Evolutionary conservation across 83 land plant genomes (phyloP).

Genomic region (Picea abies): DNA sequence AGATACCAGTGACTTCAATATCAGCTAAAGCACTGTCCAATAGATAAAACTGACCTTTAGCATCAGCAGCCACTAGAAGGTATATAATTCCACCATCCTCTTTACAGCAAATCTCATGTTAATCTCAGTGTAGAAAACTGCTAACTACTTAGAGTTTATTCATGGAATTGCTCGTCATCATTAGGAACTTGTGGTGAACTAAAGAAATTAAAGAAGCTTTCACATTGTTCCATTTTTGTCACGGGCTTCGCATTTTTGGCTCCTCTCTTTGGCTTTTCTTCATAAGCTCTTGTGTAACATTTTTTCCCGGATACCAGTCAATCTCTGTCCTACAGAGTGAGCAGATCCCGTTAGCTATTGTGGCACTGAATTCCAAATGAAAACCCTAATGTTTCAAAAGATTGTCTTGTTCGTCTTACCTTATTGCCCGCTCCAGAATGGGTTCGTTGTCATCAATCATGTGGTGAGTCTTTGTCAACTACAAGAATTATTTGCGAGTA

Average conservation of each 20-base stretch:
- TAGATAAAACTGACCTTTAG: neutral
- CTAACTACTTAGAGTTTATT: conserved; percentile 61
- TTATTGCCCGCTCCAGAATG: conserved; percentile 91
- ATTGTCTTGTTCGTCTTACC: conserved; percentile 40
- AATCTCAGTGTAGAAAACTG: neutral
- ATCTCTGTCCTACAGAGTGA: conserved; percentile 81
- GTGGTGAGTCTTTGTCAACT: conserved; percentile 86
- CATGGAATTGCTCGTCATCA: conserved; percentile 83
- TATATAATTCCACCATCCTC: neutral
- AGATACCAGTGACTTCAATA: neutral
- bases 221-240: conserved; percentile 89
- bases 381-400: neutral
- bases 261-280: conserved; percentile 97
- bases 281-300: conserved; percentile 79
- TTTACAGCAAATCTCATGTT: neutral
- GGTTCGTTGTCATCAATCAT: conserved; percentile 99
- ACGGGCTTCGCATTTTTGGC: conserved; percentile 86
- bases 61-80: neutral
- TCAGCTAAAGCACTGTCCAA: neutral
- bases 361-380: neutral
- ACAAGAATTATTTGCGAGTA: conserved; percentile 10
- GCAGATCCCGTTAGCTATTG: neutral
- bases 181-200: conserved; percentile 94
- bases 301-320: conserved; percentile 93
- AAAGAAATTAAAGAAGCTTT: conserved; percentile 95